Conservation (phyloP, 2,329 filamentous ascomycete species). For the Juglanconis juglandina region DNA sequence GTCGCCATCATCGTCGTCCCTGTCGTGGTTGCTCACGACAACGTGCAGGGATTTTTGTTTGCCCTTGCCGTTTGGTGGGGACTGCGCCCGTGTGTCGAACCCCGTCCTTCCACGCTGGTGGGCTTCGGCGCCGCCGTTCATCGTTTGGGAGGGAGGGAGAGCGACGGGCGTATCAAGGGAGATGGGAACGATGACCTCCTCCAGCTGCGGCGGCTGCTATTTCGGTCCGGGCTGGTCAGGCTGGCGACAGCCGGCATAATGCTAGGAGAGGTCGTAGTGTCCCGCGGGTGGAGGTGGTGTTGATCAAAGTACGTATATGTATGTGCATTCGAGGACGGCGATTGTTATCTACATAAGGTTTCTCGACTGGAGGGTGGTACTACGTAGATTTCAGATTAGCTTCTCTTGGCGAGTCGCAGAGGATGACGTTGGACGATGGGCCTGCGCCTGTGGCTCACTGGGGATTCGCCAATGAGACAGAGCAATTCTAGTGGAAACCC, state of each 20-base stretch:
- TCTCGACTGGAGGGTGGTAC: neutral
- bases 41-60: neutral
- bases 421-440: neutral
- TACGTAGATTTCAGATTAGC: neutral
- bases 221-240: slow-evolving; percentile 3
- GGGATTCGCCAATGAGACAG: neutral
- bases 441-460: neutral
- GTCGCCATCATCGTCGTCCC: slow-evolving; percentile 3
- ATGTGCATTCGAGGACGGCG: neutral
- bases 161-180: neutral
- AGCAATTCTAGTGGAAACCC: neutral
- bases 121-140: slow-evolving; percentile 14
- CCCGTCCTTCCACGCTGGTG: neutral
- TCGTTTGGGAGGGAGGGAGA: slow-evolving; percentile 9
- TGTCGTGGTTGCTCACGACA: neutral
- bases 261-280: neutral
- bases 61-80: neutral
- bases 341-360: neutral
- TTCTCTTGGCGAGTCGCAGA: neutral
- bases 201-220: slow-evolving; percentile 1
- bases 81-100: neutral
- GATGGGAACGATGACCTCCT: neutral
- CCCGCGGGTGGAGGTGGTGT: neutral
- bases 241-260: slow-evolving; percentile 19
- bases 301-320: neutral